phyloP scores from a whole-genome alignment of 2,329 filamentous ascomycete genomes.

The Metarhizium robertsii region DNA sequence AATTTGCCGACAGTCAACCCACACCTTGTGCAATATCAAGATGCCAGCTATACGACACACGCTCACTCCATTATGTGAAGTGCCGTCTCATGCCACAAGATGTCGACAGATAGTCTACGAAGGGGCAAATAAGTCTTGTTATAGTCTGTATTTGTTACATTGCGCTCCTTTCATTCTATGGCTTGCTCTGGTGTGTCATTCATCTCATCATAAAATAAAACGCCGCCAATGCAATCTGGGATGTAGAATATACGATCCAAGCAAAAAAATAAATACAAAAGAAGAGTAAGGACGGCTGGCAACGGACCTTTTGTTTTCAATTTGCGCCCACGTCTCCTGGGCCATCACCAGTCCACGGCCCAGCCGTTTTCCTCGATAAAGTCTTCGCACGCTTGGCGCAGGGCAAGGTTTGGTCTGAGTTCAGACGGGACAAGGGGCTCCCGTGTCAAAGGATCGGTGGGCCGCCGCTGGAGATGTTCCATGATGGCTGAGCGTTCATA shows the following conservation, averaged over 20 bases:
- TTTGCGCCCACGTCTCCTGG: not conserved
- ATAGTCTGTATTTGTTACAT: not conserved
- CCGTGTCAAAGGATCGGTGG: conserved; percentile 75
- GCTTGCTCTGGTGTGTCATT: not conserved
- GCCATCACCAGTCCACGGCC: conserved; percentile 75
- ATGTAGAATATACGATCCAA: not conserved
- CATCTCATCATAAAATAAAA: not conserved
- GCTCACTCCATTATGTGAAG: not conserved
- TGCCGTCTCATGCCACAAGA: not conserved
- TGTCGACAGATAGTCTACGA: not conserved
- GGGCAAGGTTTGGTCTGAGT: conserved; percentile 68
- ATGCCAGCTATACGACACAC: too few relatives aligned
- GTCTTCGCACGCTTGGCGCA: conserved; percentile 75
- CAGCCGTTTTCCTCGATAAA: conserved; percentile 83
- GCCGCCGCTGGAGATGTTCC: conserved; percentile 69
- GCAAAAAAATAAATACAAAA: not conserved
- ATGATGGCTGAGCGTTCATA: conserved; percentile 82
- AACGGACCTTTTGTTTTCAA: not conserved
- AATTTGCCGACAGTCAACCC: too few relatives aligned
- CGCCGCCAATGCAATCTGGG: not conserved
- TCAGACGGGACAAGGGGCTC: conserved; percentile 61
- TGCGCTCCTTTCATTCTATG: not conserved
- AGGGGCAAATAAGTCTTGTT: not conserved
- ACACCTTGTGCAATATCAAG: too few relatives aligned
- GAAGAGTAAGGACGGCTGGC: not conserved